These are phyloP conservation scores for Jasminum sambac DNA, from an alignment of 257 asterid species.

Conservation along the genomic window DNA sequence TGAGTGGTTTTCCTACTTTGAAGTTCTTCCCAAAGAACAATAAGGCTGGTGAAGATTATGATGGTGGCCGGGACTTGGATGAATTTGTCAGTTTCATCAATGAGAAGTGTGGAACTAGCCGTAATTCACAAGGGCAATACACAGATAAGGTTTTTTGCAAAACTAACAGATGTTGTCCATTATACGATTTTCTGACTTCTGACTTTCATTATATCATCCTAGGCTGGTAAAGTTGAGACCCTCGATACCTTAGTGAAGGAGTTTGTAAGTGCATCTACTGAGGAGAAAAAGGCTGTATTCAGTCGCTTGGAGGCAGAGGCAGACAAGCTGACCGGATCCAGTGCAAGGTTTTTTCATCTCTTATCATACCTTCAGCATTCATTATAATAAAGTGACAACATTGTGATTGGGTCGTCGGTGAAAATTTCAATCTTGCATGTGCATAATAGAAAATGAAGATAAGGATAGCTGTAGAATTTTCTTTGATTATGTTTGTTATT, in stretches of 20 bases:
- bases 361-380: neutral
- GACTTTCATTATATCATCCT: constrained; percentile 21
- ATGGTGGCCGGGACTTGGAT: constrained; percentile 61
- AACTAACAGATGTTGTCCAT: constrained; percentile 15
- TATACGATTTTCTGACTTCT: constrained; percentile 14
- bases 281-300: constrained; percentile 57
- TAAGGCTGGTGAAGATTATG: constrained; percentile 94
- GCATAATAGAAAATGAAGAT: no score
- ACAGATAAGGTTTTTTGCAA: constrained; percentile 61
- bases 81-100: constrained; percentile 84
- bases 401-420: neutral
- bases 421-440: neutral
- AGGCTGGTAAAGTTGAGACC: constrained; percentile 82
- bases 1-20: constrained; percentile 62
- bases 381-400: neutral
- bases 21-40: constrained; percentile 94
- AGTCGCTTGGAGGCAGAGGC: constrained; percentile 74
- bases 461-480: no score
- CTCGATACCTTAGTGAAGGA: constrained; percentile 74
- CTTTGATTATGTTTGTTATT: no score
- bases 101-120: constrained; percentile 83
- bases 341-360: constrained; percentile 54
- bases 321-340: constrained; percentile 64
- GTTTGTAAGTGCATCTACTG: constrained; percentile 53
- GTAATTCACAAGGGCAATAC: constrained; percentile 78